phyloP scores from a whole-genome alignment of 2,329 filamentous ascomycete species.

The Ophiobolus disseminans region DNA sequence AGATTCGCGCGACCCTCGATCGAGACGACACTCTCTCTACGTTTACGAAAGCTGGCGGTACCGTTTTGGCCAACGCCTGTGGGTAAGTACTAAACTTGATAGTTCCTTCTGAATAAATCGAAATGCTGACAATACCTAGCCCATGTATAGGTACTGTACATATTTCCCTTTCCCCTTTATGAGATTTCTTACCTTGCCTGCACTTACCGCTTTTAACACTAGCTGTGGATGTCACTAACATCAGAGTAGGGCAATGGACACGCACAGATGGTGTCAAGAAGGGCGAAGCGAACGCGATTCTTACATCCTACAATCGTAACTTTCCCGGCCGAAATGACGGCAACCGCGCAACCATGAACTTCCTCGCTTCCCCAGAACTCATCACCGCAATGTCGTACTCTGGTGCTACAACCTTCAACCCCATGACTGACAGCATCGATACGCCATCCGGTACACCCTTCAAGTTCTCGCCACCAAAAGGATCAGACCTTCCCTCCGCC shows the following conservation, averaged over 20 bases:
- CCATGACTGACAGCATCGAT: conserved; percentile 82
- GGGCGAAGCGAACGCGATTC: conserved; percentile 89
- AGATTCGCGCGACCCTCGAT: conserved; percentile 92
- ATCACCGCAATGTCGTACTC: conserved; percentile 96
- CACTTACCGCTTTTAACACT: too few relatives aligned
- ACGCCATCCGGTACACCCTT: conserved; percentile 83
- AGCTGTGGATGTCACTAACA: conserved; percentile 47
- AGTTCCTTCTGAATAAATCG: not conserved
- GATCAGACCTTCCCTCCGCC: conserved; percentile 66
- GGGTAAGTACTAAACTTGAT: conserved; percentile 47
- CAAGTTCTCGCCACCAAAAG: conserved; percentile 78
- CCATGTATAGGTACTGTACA: conserved; percentile 74
- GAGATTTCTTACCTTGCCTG: too few relatives aligned
- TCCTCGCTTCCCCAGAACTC: conserved; percentile 93
- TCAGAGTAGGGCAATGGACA: conserved; percentile 75
- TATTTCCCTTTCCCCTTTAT: not conserved
- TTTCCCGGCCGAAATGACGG: conserved; percentile 97
- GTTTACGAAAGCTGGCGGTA: conserved; percentile 84
- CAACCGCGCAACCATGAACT: conserved; percentile 97
- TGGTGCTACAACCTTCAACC: conserved; percentile 93
- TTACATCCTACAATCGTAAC: conserved; percentile 98
- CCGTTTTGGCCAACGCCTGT: conserved; percentile 92
- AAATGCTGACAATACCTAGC: conserved; percentile 42
- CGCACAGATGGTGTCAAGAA: conserved; percentile 85
- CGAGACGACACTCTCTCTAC: conserved; percentile 86